Percentiles rank a stretch among this genome's conserved stretches.
Conservation (phyloP, 768 basidiomycete genomes). For the Psilocybe azurescens region DNA sequence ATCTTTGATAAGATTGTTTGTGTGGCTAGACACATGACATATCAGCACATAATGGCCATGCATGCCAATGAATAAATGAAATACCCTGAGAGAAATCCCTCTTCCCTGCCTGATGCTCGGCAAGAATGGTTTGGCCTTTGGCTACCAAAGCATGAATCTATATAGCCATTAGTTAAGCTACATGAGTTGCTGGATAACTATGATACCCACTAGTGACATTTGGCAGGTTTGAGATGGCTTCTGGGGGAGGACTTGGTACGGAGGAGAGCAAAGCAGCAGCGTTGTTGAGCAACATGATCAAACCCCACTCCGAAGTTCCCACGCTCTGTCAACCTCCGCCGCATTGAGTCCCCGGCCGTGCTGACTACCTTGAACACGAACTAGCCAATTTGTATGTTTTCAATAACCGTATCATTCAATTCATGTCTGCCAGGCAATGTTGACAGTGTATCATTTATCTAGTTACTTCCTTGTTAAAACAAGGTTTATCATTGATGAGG, state of each 20-base stretch:
- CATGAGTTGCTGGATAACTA: background rate
- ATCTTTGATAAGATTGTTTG: conserved; percentile 94
- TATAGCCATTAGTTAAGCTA: background rate
- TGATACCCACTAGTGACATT: conserved; percentile 15
- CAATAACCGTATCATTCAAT: background rate
- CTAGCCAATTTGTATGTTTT: background rate
- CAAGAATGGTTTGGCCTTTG: conserved; percentile 78
- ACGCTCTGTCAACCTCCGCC: conserved; percentile 4
- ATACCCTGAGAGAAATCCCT: conserved; percentile 90
- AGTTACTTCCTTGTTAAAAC: background rate
- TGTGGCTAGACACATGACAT: conserved; percentile 56
- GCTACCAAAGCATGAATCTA: conserved; percentile 89
- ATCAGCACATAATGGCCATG: background rate
- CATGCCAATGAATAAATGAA: conserved; percentile 16
- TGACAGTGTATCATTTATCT: background rate
- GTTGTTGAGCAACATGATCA: background rate
- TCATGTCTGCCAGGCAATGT: background rate
- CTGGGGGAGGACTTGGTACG: conserved; percentile 5
- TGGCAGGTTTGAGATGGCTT: background rate
- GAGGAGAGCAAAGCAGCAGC: background rate
- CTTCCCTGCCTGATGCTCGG: conserved; percentile 81
- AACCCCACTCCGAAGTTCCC: conserved; percentile 6
- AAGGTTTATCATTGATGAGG: background rate
- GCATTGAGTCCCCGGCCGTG: background rate
- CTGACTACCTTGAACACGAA: no score